A percentile compares a stretch with the other conserved stretches of the same genome.
Evolutionary conservation across 169 alveolate species (phyloP).

Genomic region (Babesia bovis): DNA sequence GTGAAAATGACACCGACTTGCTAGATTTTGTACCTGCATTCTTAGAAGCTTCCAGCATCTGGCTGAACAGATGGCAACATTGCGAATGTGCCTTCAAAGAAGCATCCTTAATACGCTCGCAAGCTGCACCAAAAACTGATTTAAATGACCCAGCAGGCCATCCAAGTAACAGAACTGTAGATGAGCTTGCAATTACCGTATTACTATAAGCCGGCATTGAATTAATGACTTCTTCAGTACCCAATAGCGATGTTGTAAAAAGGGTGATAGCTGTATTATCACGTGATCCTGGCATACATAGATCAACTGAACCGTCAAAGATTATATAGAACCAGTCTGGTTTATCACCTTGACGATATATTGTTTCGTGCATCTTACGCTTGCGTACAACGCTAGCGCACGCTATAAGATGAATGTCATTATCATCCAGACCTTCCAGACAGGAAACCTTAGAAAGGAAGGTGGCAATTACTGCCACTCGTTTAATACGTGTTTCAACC

Average conservation of each 20-base stretch:
- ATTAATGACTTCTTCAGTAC: constrained; percentile 12
- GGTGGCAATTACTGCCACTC: constrained; percentile 30
- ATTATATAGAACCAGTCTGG: constrained; percentile 42
- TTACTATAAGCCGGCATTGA: not conserved
- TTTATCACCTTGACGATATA: constrained; percentile 17
- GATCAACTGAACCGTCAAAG: constrained; percentile 45
- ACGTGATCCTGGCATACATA: not conserved
- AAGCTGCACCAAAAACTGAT: constrained; percentile 1
- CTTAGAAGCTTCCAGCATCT: not conserved
- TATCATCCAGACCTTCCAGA: constrained; percentile 23
- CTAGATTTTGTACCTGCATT: not conserved
- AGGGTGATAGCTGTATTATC: not conserved
- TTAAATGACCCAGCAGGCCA: constrained; percentile 4
- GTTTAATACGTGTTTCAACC: constrained; percentile 27
- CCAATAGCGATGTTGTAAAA: constrained; percentile 9
- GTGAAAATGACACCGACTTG: constrained; percentile 20
- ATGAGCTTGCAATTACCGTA: constrained; percentile 4
- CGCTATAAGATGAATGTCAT: constrained; percentile 39
- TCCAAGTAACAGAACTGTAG: constrained; percentile 7
- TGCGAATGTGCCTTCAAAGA: not conserved
- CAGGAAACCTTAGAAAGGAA: constrained; percentile 38
- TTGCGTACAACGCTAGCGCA: constrained; percentile 45
- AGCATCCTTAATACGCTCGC: constrained; percentile 10
- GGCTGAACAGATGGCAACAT: not conserved
- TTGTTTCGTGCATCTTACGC: constrained; percentile 57